phyloP scores from a whole-genome alignment of 768 basidiomycete species.

The Omphalotus guepiniiformis region DNA sequence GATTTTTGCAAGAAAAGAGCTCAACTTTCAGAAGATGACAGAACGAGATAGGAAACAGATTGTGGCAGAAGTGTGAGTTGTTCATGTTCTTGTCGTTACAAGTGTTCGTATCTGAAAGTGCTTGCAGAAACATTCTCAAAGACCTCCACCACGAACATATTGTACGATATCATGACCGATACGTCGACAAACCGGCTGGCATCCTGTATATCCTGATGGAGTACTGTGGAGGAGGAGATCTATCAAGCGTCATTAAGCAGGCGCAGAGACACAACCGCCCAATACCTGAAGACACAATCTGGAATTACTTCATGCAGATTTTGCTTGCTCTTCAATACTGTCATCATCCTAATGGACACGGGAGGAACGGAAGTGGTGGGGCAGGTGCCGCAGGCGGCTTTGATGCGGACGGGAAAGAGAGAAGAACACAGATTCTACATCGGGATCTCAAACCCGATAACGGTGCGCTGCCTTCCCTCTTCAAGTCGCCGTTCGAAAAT shows the following conservation, averaged over 20 bases:
- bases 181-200: constrained; percentile 85
- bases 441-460: constrained; percentile 98
- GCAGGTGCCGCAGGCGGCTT: constrained; percentile 22
- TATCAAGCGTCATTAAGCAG: constrained; percentile 83
- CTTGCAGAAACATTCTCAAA: constrained; percentile 86
- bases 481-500: not conserved
- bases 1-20: constrained; percentile 89
- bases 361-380: constrained; percentile 40
- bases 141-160: constrained; percentile 94
- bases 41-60: constrained; percentile 97
- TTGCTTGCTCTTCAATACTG: constrained; percentile 87
- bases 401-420: constrained; percentile 43
- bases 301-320: constrained; percentile 95
- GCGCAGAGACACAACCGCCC: constrained; percentile 62
- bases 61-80: constrained; percentile 91
- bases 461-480: constrained; percentile 44
- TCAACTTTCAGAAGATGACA: constrained; percentile 96
- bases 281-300: constrained; percentile 89
- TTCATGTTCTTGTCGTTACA: not conserved
- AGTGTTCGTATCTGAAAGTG: not conserved
- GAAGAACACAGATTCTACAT: constrained; percentile 79
- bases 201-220: constrained; percentile 99
- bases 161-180: constrained; percentile 90
- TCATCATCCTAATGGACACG: constrained; percentile 72
- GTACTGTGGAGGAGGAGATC: constrained; percentile 96